A percentile compares a stretch with the other conserved stretches of the same genome.
phyloP scores from a whole-genome alignment of 179 eudicot genomes.

The Monotropa hypopitys region DNA sequence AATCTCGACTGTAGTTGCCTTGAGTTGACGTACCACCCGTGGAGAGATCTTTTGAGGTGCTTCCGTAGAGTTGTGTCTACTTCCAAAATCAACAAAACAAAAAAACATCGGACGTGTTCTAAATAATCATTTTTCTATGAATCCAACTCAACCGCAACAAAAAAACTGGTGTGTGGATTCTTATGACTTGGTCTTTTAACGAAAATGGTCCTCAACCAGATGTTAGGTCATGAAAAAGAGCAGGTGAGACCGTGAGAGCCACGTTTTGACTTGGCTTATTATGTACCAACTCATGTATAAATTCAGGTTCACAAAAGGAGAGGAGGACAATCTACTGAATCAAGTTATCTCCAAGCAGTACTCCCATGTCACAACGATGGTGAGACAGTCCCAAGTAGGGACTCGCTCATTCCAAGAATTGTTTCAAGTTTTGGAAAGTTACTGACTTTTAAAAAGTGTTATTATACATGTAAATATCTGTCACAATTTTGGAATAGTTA shows the following conservation, averaged over 20 bases:
- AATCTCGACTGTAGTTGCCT: conserved; percentile 31
- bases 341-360: background rate
- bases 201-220: background rate
- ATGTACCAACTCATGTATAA: background rate
- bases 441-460: background rate
- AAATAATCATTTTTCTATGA: too few relatives aligned
- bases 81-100: background rate
- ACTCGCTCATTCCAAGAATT: background rate
- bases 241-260: background rate
- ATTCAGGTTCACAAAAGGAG: background rate
- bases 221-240: background rate
- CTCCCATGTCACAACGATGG: background rate
- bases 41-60: conserved; percentile 41
- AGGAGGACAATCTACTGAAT: background rate
- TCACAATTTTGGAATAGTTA: background rate
- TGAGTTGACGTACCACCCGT: conserved; percentile 50
- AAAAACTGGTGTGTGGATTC: background rate
- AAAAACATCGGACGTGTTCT: too few relatives aligned
- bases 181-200: background rate
- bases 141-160: too few relatives aligned
- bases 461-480: background rate
- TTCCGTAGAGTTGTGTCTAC: conserved; percentile 27
- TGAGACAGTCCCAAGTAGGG: background rate
- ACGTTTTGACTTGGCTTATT: background rate
- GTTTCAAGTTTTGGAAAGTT: background rate